phyloP scores from a whole-genome alignment of 1,284 basidiomycete species.

The Trametes versicolor region DNA sequence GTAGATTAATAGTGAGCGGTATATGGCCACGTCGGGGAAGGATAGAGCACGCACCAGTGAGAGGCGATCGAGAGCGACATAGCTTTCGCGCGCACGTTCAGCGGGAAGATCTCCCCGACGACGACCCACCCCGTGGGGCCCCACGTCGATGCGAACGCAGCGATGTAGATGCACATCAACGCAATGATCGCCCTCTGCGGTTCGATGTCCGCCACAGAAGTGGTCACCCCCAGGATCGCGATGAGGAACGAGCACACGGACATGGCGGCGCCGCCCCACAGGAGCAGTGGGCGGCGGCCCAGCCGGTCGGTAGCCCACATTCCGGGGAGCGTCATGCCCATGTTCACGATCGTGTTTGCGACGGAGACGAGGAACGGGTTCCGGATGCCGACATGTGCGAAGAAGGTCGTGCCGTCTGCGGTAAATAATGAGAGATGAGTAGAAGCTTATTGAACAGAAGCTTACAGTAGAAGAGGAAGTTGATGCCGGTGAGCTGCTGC shows the following conservation, averaged over 20 bases:
- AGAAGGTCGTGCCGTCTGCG: conserved; percentile 74
- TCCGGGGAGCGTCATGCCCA: conserved; percentile 73
- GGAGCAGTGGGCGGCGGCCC: conserved; percentile 79
- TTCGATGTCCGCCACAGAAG: conserved; percentile 49
- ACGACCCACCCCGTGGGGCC: conserved; percentile 83
- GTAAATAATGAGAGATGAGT: conserved; percentile 48
- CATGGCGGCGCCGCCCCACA: conserved; percentile 79
- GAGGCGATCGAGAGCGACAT: conserved; percentile 76
- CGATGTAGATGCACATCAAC: conserved; percentile 80
- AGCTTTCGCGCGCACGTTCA: conserved; percentile 78
- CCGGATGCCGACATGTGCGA: conserved; percentile 73
- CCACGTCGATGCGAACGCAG: conserved; percentile 84
- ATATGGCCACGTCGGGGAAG: too few species aligned
- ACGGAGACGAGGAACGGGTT: conserved; percentile 79
- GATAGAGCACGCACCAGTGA: conserved; percentile 70
- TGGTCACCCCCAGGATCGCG: conserved; percentile 73
- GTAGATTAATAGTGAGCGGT: background rate
- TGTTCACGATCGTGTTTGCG: conserved; percentile 76
- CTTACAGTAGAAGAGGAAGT: conserved; percentile 81
- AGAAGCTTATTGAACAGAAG: background rate
- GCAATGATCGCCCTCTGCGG: conserved; percentile 45
- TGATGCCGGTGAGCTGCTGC: conserved; percentile 88
- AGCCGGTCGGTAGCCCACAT: conserved; percentile 75
- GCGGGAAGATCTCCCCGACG: conserved; percentile 77
- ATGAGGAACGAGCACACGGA: conserved; percentile 77